Conservation (phyloP, 1,284 basidiomycete genomes). For the Veloboletus limbatus region DNA sequence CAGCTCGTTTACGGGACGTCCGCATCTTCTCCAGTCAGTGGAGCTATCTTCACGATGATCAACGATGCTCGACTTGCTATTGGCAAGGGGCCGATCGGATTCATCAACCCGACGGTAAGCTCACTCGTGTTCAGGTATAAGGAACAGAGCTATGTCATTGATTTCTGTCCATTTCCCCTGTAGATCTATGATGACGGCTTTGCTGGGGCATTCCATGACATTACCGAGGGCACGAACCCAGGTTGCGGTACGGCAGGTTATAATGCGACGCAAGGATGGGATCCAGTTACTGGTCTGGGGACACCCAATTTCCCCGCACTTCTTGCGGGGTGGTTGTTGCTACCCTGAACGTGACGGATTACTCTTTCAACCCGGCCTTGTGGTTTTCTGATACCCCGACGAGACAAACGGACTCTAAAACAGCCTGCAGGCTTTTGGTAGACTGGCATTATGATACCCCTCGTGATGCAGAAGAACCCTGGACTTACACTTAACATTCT, state of each 20-base stretch:
- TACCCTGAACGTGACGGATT: constrained; percentile 17
- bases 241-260: constrained; percentile 38
- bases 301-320: constrained; percentile 32
- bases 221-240: constrained; percentile 39
- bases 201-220: constrained; percentile 36
- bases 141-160: background rate
- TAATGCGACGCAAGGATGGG: constrained; percentile 36
- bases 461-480: too few relatives aligned
- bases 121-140: background rate
- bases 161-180: too few relatives aligned
- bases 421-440: too few relatives aligned
- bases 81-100: constrained; percentile 39
- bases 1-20: constrained; percentile 37
- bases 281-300: constrained; percentile 38
- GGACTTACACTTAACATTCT: too few relatives aligned
- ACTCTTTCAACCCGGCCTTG: too few relatives aligned
- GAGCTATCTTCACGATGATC: constrained; percentile 42
- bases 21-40: constrained; percentile 38
- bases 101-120: constrained; percentile 35
- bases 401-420: too few relatives aligned
- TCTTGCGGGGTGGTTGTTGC: constrained; percentile 15
- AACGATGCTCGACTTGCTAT: constrained; percentile 42
- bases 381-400: too few relatives aligned
- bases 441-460: too few relatives aligned
- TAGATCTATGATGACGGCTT: constrained; percentile 24